phyloP scores from a whole-genome alignment of 192 early-diverging fungal species.

The Obelidium mucronatum region DNA sequence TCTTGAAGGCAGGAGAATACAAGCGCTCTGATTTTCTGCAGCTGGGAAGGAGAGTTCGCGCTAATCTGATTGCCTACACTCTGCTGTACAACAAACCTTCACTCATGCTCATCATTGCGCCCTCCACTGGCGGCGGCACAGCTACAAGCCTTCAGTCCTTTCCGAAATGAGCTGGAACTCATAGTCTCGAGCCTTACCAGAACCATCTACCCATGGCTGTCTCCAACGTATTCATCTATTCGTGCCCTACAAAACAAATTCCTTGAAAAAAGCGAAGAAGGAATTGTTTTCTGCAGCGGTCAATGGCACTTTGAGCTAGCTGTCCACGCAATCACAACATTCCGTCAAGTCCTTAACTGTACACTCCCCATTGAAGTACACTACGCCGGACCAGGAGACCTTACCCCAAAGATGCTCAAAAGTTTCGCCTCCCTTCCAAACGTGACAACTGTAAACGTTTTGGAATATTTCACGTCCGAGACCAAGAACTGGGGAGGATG shows the following conservation, averaged over 20 bases:
- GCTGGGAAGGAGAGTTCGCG: constrained; percentile 20
- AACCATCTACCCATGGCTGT: constrained; percentile 24
- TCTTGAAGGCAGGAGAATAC: neutral
- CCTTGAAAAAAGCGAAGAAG: constrained; percentile 2
- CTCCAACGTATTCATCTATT: constrained; percentile 7
- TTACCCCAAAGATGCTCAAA: constrained; percentile 5
- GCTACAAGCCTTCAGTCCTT: neutral
- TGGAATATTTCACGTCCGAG: constrained; percentile 37
- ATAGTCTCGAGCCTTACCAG: neutral
- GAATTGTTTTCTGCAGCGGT: constrained; percentile 31
- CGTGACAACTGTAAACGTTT: constrained; percentile 39
- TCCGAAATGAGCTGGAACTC: neutral
- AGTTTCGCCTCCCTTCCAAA: constrained; percentile 20
- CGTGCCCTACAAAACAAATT: constrained; percentile 14
- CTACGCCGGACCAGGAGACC: constrained; percentile 49
- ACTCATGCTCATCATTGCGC: constrained; percentile 20
- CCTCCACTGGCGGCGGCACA: neutral
- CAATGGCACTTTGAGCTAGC: constrained; percentile 40
- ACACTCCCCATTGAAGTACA: constrained; percentile 65
- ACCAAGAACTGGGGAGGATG: constrained; percentile 22
- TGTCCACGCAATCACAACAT: constrained; percentile 17
- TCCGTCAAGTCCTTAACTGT: constrained; percentile 46
- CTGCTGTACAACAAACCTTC: constrained; percentile 30
- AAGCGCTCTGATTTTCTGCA: constrained; percentile 8
- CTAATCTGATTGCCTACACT: constrained; percentile 18